A percentile compares a stretch with the other conserved stretches of the same genome.
Evolutionary conservation across 805 yeast species (phyloP).

Genomic region (Suhomyces pyralidae): DNA sequence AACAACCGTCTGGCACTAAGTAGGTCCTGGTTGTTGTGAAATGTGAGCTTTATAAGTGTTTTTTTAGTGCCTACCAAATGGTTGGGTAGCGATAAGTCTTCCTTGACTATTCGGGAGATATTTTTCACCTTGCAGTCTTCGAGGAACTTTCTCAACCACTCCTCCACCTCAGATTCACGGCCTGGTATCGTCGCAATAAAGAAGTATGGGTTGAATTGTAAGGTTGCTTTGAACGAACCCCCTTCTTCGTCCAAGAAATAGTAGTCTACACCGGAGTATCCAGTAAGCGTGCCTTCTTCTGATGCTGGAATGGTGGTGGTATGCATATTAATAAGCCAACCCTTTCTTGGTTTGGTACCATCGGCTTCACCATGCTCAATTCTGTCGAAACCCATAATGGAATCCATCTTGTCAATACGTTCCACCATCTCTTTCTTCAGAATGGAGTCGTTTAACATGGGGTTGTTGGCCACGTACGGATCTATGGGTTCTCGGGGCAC

Average conservation of each 20-base stretch:
- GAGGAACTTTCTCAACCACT: slow-evolving; percentile 63
- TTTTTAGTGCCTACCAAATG: slow-evolving; percentile 78
- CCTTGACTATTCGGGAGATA: slow-evolving; percentile 57
- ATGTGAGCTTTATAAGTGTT: slow-evolving; percentile 62
- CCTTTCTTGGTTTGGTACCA: slow-evolving; percentile 50
- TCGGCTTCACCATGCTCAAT: slow-evolving; percentile 65
- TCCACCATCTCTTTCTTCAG: slow-evolving; percentile 52
- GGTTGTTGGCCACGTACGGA: slow-evolving; percentile 28
- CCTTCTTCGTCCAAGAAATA: slow-evolving; percentile 96
- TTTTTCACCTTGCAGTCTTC: slow-evolving; percentile 59
- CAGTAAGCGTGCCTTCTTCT: slow-evolving; percentile 47
- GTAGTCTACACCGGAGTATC: slow-evolving; percentile 86
- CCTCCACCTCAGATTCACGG: slow-evolving; percentile 77
- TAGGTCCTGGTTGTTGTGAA: slow-evolving; percentile 72
- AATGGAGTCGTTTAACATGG: slow-evolving; percentile 36
- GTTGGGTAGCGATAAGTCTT: slow-evolving; percentile 78
- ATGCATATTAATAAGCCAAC: slow-evolving; percentile 96
- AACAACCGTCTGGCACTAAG: slow-evolving; percentile 68
- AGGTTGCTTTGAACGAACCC: slow-evolving; percentile 85
- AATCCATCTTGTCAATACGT: slow-evolving; percentile 67
- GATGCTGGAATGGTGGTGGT: slow-evolving; percentile 67
- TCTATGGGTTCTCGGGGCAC: slow-evolving; percentile 2
- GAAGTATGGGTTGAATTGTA: slow-evolving; percentile 85
- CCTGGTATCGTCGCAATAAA: slow-evolving; percentile 63
- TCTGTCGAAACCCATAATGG: slow-evolving; percentile 84